These are phyloP conservation scores for Venturia aucupariae DNA, from an alignment of 2,329 filamentous ascomycete species.

Conservation along the genomic window DNA sequence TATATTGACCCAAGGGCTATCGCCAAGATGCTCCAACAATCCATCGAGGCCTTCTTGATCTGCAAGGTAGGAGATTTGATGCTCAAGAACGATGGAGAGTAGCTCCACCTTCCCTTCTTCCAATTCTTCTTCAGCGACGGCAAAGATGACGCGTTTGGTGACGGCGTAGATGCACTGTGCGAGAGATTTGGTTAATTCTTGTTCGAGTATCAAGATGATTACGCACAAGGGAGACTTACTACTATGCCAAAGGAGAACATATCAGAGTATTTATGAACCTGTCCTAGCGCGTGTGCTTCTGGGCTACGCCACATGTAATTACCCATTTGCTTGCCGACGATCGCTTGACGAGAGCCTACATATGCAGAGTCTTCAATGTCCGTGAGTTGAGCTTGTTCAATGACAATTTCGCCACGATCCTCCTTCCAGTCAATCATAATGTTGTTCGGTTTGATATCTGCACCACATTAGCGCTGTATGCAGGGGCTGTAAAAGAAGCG, in stretches of 20 bases:
- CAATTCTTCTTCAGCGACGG: slow-evolving; percentile 21
- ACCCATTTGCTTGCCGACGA: slow-evolving; percentile 24
- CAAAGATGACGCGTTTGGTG: slow-evolving; percentile 21
- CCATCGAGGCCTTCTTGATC: slow-evolving; percentile 22
- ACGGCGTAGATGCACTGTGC: slow-evolving; percentile 22
- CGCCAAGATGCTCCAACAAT: slow-evolving; percentile 26
- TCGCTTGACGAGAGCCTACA: slow-evolving; percentile 24
- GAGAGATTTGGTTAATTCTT: not conserved
- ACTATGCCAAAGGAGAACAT: slow-evolving; percentile 25
- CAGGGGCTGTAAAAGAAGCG: not conserved
- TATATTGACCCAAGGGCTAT: slow-evolving; percentile 25
- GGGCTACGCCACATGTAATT: slow-evolving; percentile 28
- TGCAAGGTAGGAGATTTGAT: slow-evolving; percentile 26
- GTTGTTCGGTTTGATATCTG: slow-evolving; percentile 26
- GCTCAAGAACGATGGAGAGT: slow-evolving; percentile 21
- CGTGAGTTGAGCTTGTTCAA: slow-evolving; percentile 21
- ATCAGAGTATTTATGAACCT: slow-evolving; percentile 24
- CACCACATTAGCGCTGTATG: slow-evolving; percentile 14
- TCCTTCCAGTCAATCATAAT: slow-evolving; percentile 21
- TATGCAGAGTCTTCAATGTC: slow-evolving; percentile 29
- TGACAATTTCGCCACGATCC: slow-evolving; percentile 13
- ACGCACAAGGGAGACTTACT: slow-evolving; percentile 17
- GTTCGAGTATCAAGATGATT: slow-evolving; percentile 13
- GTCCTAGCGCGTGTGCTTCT: slow-evolving; percentile 22
- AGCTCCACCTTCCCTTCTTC: slow-evolving; percentile 19